Percentiles rank a stretch among this genome's conserved stretches.
Conservation (phyloP, 305 asterid genomes). For the Plantago coronopus region DNA sequence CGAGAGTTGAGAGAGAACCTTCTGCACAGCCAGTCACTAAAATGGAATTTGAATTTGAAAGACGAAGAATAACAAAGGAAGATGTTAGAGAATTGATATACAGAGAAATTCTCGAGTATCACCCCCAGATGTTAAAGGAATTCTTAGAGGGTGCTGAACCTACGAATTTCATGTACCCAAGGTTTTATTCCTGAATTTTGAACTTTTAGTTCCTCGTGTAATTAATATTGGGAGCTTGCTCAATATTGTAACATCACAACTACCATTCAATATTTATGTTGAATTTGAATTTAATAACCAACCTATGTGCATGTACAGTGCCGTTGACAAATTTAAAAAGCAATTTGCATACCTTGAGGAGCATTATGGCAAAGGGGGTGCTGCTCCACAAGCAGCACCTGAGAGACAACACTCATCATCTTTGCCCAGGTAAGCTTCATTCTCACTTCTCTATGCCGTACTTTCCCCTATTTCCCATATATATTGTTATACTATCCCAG, state of each 20-base stretch:
- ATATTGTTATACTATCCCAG: background rate
- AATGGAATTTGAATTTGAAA: constrained; percentile 96
- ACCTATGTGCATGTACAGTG: constrained; percentile 39
- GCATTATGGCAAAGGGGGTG: constrained; percentile 79
- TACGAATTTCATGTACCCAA: constrained; percentile 91
- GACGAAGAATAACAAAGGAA: constrained; percentile 93
- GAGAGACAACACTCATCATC: constrained; percentile 95
- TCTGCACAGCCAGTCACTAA: constrained; percentile 93
- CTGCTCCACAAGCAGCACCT: constrained; percentile 49
- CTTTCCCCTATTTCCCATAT: background rate
- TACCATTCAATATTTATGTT: too few species aligned
- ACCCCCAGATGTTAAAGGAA: constrained; percentile 93
- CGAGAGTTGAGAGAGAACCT: constrained; percentile 97
- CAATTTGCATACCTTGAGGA: constrained; percentile 93
- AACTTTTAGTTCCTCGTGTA: background rate
- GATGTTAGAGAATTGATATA: constrained; percentile 88
- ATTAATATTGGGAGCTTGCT: too few species aligned
- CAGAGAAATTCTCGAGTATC: constrained; percentile 89
- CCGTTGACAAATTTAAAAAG: constrained; percentile 94
- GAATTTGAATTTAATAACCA: too few species aligned
- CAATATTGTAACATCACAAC: too few species aligned
- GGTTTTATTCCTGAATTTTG: constrained; percentile 36
- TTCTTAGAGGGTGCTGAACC: constrained; percentile 88
- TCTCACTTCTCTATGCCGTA: background rate
- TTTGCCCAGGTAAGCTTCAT: constrained; percentile 72